phyloP scores from a whole-genome alignment of 441 rosid genomes.

The Pelargonium citronellum region DNA sequence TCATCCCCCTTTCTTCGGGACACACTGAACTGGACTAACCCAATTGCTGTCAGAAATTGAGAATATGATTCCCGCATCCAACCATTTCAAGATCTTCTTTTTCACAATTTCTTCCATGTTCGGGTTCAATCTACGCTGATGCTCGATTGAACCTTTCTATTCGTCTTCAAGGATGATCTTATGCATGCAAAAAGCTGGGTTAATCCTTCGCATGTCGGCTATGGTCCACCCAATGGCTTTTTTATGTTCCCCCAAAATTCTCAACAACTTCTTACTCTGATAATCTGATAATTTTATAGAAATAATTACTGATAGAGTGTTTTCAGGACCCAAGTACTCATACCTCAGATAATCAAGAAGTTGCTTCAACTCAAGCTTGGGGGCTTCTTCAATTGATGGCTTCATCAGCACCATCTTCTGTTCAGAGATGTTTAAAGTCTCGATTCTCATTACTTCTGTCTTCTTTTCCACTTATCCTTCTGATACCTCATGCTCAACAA shows the following conservation, averaged over 20 bases:
- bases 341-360: constrained; percentile 5
- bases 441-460: too few relatives aligned
- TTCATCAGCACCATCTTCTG: neutral
- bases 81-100: neutral
- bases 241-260: neutral
- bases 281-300: too few relatives aligned
- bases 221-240: constrained; percentile 4
- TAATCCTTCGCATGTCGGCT: neutral
- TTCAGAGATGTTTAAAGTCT: too few relatives aligned
- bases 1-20: neutral
- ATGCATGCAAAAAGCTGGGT: neutral
- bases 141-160: neutral
- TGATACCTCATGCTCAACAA: too few relatives aligned
- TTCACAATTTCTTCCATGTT: neutral
- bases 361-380: neutral
- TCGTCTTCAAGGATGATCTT: neutral
- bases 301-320: too few relatives aligned
- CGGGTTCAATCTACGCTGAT: neutral
- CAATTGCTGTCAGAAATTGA: neutral
- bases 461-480: too few relatives aligned
- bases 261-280: neutral
- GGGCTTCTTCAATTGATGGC: constrained; percentile 7
- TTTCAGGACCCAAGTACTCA: neutral
- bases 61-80: neutral
- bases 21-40: neutral